These are phyloP conservation scores for Candida krabiensis DNA, from an alignment of 805 yeast genomes.

Conservation along the genomic window DNA sequence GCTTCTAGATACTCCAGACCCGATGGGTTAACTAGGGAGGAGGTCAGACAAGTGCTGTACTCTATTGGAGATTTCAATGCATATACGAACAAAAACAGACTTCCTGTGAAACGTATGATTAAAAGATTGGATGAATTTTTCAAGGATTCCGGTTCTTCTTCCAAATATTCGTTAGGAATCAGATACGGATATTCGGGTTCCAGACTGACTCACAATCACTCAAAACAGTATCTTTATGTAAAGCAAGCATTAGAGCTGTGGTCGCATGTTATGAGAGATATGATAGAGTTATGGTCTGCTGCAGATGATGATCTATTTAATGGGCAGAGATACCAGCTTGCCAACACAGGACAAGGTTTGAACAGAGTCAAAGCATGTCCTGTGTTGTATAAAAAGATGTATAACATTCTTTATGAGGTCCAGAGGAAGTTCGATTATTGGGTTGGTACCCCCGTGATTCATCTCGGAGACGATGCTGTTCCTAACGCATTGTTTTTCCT, in stretches of 20 bases:
- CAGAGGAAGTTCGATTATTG: constrained; percentile 62
- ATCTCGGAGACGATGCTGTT: constrained; percentile 79
- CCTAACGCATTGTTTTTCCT: constrained; percentile 79
- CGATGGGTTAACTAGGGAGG: constrained; percentile 51
- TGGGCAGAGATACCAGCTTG: constrained; percentile 53
- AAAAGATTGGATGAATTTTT: constrained; percentile 51
- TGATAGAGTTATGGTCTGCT: constrained; percentile 73
- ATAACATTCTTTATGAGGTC: constrained; percentile 62
- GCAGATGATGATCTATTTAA: constrained; percentile 73
- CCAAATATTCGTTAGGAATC: constrained; percentile 55
- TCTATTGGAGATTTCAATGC: constrained; percentile 81
- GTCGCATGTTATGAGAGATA: constrained; percentile 76
- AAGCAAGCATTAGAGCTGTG: constrained; percentile 72
- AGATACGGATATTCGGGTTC: constrained; percentile 68
- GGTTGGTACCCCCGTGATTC: constrained; percentile 82
- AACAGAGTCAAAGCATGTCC: constrained; percentile 79
- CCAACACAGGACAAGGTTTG: constrained; percentile 80
- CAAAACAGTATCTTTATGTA: constrained; percentile 71
- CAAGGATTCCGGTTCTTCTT: constrained; percentile 26
- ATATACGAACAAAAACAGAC: constrained; percentile 64
- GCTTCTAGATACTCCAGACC: constrained; percentile 47
- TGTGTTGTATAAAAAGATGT: constrained; percentile 66
- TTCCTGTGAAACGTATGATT: constrained; percentile 66
- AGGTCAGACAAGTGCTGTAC: constrained; percentile 68
- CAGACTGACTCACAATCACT: constrained; percentile 70